phyloP scores from a whole-genome alignment of 441 rosid species.

The Gossypium trilobum region DNA sequence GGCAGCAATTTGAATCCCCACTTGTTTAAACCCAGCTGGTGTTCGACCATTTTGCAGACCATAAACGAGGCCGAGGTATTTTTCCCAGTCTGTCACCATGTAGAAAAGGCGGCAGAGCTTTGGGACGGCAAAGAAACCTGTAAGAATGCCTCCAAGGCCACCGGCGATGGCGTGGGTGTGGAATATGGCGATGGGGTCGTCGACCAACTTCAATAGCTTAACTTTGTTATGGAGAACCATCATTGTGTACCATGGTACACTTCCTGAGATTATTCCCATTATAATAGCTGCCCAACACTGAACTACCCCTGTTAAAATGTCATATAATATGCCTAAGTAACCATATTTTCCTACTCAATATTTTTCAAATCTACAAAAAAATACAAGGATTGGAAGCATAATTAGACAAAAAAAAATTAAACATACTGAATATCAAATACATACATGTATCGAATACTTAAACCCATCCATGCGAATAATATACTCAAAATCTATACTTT shows the following conservation, averaged over 20 bases:
- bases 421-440: no score
- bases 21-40: slow-evolving; percentile 27
- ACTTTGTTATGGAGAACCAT: slow-evolving; percentile 37
- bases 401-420: no score
- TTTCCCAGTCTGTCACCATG: slow-evolving; percentile 32
- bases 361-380: no score
- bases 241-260: slow-evolving; percentile 54
- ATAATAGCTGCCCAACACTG: slow-evolving; percentile 48
- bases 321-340: background rate
- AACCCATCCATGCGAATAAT: no score
- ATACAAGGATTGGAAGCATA: no score
- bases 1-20: slow-evolving; percentile 29
- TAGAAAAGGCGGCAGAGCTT: slow-evolving; percentile 37
- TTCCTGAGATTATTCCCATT: slow-evolving; percentile 48
- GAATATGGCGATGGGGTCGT: slow-evolving; percentile 49
- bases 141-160: slow-evolving; percentile 43
- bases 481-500: no score
- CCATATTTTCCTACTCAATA: no score
- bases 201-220: slow-evolving; percentile 26
- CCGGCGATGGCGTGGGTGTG: slow-evolving; percentile 59
- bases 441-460: no score
- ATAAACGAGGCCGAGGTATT: slow-evolving; percentile 28
- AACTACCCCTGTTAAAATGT: slow-evolving; percentile 33
- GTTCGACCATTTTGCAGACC: slow-evolving; percentile 22
- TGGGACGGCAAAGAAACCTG: slow-evolving; percentile 44